phyloP scores from a whole-genome alignment of 306 rosid genomes.

The Rubus idaeus region DNA sequence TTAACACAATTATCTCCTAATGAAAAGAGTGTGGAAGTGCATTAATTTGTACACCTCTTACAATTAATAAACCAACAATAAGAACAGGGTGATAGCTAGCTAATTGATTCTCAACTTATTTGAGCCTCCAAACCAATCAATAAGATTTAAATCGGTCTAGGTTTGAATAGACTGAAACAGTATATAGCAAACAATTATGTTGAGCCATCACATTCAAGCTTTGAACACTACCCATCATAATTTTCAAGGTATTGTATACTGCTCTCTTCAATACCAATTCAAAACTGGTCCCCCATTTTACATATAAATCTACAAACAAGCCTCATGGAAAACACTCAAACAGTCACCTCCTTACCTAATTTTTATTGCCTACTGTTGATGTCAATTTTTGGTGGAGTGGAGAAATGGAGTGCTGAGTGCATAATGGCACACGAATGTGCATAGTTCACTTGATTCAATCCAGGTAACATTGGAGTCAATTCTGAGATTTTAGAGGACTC shows the following conservation, averaged over 20 bases:
- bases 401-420: background rate
- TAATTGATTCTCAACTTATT: background rate
- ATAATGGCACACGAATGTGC: background rate
- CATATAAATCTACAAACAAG: background rate
- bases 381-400: background rate
- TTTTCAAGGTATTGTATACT: background rate
- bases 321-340: slow-evolving; percentile 4
- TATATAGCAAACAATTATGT: background rate
- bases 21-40: too few relatives aligned
- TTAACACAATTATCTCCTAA: too few relatives aligned
- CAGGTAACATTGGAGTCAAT: too few relatives aligned
- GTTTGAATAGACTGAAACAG: slow-evolving; percentile 5
- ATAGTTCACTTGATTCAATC: too few relatives aligned
- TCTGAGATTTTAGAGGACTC: too few relatives aligned
- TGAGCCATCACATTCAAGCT: slow-evolving; percentile 12
- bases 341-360: slow-evolving; percentile 7
- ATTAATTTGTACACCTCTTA: too few relatives aligned
- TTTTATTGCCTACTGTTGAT: background rate
- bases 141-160: background rate
- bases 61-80: background rate
- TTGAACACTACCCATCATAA: slow-evolving; percentile 3
- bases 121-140: background rate
- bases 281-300: background rate
- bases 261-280: background rate
- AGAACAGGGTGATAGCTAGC: too few relatives aligned